These are phyloP conservation scores for Sugiyamaella americana DNA, from an alignment of 805 yeast genomes.

Conservation along the genomic window DNA sequence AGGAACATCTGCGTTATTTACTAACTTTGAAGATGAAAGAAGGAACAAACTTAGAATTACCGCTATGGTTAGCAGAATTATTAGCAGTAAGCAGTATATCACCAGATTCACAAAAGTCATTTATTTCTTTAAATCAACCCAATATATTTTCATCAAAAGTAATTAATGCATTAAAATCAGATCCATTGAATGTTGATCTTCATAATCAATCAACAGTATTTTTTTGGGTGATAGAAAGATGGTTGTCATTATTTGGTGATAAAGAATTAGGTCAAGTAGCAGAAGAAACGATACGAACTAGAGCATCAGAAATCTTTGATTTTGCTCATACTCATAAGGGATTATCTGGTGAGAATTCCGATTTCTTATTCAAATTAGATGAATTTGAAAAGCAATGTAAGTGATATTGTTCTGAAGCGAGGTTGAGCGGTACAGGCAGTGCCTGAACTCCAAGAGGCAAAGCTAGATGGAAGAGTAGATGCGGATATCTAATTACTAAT, in stretches of 20 bases:
- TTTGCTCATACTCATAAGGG: constrained; percentile 46
- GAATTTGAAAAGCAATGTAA: constrained; percentile 54
- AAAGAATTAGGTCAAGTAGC: constrained; percentile 50
- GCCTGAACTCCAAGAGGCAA: too few species aligned
- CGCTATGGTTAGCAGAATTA: constrained; percentile 82
- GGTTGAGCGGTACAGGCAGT: too few species aligned
- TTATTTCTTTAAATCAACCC: constrained; percentile 66
- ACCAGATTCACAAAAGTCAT: constrained; percentile 37
- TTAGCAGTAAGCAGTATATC: constrained; percentile 44
- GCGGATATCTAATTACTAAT: too few species aligned
- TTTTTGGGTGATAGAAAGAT: constrained; percentile 63
- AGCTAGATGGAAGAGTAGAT: too few species aligned
- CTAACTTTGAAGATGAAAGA: constrained; percentile 37
- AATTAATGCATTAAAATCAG: constrained; percentile 75
- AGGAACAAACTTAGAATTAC: constrained; percentile 67
- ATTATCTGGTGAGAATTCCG: constrained; percentile 38
- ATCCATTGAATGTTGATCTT: constrained; percentile 58
- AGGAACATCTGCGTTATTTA: neutral
- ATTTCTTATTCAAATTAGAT: constrained; percentile 63
- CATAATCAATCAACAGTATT: constrained; percentile 61
- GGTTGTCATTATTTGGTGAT: constrained; percentile 71
- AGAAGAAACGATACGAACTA: constrained; percentile 47
- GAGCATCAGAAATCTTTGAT: constrained; percentile 70
- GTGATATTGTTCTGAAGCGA: too few species aligned
- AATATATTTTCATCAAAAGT: constrained; percentile 59